A percentile compares a stretch with the other conserved stretches of the same genome.
Evolutionary conservation across 305 asterid genomes (phyloP).

Genomic region (Striga hermonthica): DNA sequence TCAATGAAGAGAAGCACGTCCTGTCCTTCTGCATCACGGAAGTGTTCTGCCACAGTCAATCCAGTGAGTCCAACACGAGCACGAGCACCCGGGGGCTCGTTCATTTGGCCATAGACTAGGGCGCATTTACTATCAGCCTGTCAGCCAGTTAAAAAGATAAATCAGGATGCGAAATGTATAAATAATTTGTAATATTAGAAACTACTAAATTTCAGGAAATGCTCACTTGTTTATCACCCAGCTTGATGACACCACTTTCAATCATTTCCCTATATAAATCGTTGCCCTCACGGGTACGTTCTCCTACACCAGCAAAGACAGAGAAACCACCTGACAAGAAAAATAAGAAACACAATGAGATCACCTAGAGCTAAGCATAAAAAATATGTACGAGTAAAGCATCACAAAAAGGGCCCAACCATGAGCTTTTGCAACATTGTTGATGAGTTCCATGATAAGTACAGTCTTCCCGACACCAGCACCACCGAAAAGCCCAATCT

Average conservation of each 20-base stretch:
- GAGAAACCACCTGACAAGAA: conserved; percentile 86
- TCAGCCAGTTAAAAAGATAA: conserved; percentile 16
- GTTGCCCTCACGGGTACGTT: conserved; percentile 96
- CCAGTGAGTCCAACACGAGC: conserved; percentile 99
- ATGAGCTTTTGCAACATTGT: conserved; percentile 95
- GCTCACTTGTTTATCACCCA: conserved; percentile 85
- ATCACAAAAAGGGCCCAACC: conserved; percentile 48
- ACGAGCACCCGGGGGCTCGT: conserved; percentile 99
- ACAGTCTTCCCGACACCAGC: conserved; percentile 98
- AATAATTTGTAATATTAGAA: background rate
- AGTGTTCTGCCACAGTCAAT: conserved; percentile 93
- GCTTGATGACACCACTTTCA: conserved; percentile 98
- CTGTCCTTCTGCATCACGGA: conserved; percentile 98
- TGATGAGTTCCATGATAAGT: conserved; percentile 92
- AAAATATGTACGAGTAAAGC: background rate
- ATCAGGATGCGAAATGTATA: conserved; percentile 7
- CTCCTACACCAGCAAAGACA: conserved; percentile 98
- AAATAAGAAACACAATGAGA: conserved; percentile 25
- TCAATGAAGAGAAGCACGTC: conserved; percentile 98
- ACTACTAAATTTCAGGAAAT: background rate
- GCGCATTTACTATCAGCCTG: conserved; percentile 95
- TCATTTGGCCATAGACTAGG: conserved; percentile 97
- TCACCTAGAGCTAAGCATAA: background rate
- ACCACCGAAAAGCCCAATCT: conserved; percentile 96
- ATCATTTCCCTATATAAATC: conserved; percentile 97